Evolutionary conservation across 2,329 filamentous ascomycete genomes (phyloP).

Genomic region (Fusarium protoensiforme): DNA sequence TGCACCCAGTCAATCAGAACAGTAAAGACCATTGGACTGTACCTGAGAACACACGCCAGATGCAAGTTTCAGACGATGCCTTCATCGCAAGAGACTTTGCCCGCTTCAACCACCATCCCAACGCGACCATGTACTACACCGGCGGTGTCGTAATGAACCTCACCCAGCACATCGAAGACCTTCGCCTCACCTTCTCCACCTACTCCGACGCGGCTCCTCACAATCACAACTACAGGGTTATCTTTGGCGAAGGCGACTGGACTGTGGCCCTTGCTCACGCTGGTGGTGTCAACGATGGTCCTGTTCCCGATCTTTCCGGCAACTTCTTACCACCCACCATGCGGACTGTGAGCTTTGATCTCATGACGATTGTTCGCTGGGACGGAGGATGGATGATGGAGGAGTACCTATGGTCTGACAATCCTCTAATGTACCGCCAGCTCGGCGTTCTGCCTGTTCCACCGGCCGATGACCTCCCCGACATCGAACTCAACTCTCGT

Average conservation of each 20-base stretch:
- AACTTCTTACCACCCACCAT: not conserved
- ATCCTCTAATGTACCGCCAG: not conserved
- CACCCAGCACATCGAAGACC: not conserved
- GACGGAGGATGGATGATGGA: not conserved
- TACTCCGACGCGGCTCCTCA: not conserved
- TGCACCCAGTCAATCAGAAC: not conserved
- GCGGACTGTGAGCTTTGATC: not conserved
- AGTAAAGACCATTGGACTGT: not conserved
- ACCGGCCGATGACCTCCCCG: not conserved
- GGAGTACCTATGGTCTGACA: conserved; percentile 4
- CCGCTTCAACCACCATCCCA: not conserved
- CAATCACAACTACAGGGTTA: conserved; percentile 1
- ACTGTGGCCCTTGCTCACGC: not conserved
- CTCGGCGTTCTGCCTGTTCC: not conserved
- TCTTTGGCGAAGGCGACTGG: conserved; percentile 8
- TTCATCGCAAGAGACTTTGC: not conserved
- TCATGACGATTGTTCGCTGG: conserved; percentile 1
- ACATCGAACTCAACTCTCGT: not conserved
- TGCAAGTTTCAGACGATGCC: conserved; percentile 3
- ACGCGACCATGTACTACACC: conserved; percentile 1
- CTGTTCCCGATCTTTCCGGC: not conserved
- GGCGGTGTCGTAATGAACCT: not conserved
- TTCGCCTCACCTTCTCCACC: not conserved
- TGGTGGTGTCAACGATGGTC: not conserved
- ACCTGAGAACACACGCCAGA: not conserved